Base-by-base conservation (phyloP, 768 basidiomycete species). In the Serpula lacrymans region DNA sequence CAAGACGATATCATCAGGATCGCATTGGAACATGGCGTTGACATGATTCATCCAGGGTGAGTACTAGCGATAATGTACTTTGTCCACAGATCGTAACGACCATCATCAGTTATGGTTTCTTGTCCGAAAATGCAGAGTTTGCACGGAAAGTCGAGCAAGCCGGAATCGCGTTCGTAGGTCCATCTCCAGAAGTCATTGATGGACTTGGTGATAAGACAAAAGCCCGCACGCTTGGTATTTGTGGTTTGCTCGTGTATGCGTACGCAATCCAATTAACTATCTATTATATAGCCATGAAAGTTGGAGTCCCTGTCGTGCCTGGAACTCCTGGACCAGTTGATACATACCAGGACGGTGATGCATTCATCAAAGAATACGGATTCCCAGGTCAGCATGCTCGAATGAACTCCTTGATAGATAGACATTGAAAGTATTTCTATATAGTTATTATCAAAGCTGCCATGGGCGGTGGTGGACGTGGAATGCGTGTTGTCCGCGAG, bases 1-100 rank as follows among this genome's bases (percentile, higher is more conserved):
- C 94, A 97, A 62, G 92, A 98, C 53, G 93, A 96, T 56, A 98
- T 99, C 65, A 93, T 99, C 67, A 72, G 82, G 48, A 85, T 93
- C 50, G 91, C 93, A n/a, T 75, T 98, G 31, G 94, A 98, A 65
- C 93, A 98, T 64, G 94, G 91, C 18, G 96, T 99, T 18, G 95
- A 97, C 62, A 98, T 99, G 96, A 98, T 99, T 59, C 96, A 98
- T 66, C 96, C 93, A 9, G 93, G 94, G 90, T 92, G 52, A 57
- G 73, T 63, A 37, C 30, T 17, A 14, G 2, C 24, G 40, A 14
- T 36, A 37, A 43, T 26, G 13, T 32, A 25, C 42, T 31, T 26
- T 27, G 21, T 20, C 29, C 47, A 7, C 35, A 25, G 30, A 33
- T 40, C 39, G 20, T 7, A 21, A 44, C 18, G 52, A 39, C 34